Base-by-base conservation (phyloP, 2,329 filamentous ascomycete genomes). In the Exutisphaerella laricina region DNA sequence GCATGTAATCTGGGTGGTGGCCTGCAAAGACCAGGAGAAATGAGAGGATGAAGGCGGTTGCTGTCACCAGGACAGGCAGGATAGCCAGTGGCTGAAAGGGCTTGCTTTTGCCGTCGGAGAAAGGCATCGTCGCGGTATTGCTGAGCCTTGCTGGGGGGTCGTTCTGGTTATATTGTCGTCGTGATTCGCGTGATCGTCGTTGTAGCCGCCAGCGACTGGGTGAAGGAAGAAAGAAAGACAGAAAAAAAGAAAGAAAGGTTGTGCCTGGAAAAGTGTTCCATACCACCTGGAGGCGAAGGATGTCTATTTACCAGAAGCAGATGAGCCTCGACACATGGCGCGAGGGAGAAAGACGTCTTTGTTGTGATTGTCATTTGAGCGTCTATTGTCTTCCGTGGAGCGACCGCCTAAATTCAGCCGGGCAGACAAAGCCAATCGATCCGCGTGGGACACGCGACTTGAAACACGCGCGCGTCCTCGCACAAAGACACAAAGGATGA, bases 11-110 rank as follows among this genome's bases (percentile, higher is more conserved):
- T 39, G 65, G 66, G 54, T 75, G 77, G 26, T 72, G 69, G 26
- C 79, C 79, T 1, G 79, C 78, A 53, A 80, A 80, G 45, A 83
- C 67, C 56, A 74, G 79, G 6, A 82, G 66, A 52, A 82, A 70
- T 13, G 71, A 70, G 31, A 83, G 70, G 14, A 81, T 68, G 29
- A 81, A 72, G 3, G 77, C 75, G 21, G 68, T 71, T 17, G 74
- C 67, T 47, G 72, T 70, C 49, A 72, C 70, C 35, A 58, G 46
- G 33, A 60, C 49, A 8, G 57, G 53, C 6, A 59, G 44, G 40
- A 59, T 46, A 10, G 52, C 52, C 29, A 39, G 43, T 21, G 43
- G 46, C 16, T 51, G 46, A 17, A 51, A 49, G 25, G 39, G 43
- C 21, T 50, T 30, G 21, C 29, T 13, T n/a, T 18, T 18, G 39